Base-by-base conservation (phyloP, 1,139 yeast species). In the Geotrichum siamense region DNA sequence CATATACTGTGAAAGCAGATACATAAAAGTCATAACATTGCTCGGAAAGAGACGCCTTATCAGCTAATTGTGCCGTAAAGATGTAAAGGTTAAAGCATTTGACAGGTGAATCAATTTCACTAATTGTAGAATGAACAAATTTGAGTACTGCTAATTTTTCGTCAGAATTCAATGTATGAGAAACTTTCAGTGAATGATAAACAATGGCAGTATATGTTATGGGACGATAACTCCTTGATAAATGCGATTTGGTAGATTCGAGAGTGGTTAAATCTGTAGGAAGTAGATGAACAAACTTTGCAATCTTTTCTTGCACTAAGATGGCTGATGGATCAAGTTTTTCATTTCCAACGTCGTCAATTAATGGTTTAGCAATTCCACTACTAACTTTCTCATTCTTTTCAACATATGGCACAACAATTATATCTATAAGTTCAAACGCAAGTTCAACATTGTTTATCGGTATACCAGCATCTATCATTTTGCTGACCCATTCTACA, bases 401-500 rank as follows among this genome's bases (percentile, higher is more conserved):
- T 27, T 38, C 28, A 39, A 23, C 6, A 50, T 33, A 22, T 51
- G 48, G 15, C 58, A 57, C 29, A 53, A 69, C 61, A 23, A 69
- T 54, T 25, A 69, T 59, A 12, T 57, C 54, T n/a, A 69, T 54
- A 17, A 69, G 54, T 12, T 61, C 68, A 35, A 69, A 63, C 3
- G 68, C 61, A 6, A 69, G 67, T 35, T 61, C 59, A 8, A 60
- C 67, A 15, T 64, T 63, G 13, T 60, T 63, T 13, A 57, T 53
- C 1, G 58, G 50, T 22, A 53, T 17, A 5, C 12, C 9, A 16
- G 15, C 21, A 10, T 13, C 10, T 4, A 30, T 8, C 17, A 30
- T 16, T 30, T 16, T 12, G 17, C 21, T 30, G 12, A 30, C 9
- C 5, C 15, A 12, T 4, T 17, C 8, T 5, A 17, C 21, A 6